Evolutionary conservation across 2,329 filamentous ascomycete species (phyloP).

Genomic region (Colletotrichum sp.): DNA sequence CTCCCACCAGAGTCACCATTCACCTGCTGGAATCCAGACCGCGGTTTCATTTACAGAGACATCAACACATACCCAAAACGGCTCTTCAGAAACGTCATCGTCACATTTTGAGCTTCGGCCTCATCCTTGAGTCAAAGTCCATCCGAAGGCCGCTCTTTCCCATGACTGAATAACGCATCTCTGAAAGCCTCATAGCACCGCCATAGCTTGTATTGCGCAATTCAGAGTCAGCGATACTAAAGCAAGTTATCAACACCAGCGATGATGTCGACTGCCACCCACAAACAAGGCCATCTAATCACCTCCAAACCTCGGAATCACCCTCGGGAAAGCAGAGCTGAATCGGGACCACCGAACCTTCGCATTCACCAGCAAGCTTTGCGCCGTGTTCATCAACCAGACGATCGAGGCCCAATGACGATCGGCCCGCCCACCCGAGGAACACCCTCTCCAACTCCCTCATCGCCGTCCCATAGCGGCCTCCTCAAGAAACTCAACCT

Average conservation of each 20-base stretch:
- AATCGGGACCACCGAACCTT: background rate
- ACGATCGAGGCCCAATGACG: background rate
- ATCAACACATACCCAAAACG: accelerated
- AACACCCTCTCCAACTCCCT: background rate
- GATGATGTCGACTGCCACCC: background rate
- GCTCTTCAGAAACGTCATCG: background rate
- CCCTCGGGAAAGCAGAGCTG: background rate
- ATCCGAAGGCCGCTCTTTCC: accelerated
- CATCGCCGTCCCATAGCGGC: background rate
- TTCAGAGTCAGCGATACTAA: too few relatives aligned
- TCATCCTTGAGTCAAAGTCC: background rate
- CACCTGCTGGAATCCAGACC: too few relatives aligned
- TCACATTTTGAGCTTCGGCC: background rate
- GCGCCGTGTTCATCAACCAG: background rate
- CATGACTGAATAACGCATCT: too few relatives aligned
- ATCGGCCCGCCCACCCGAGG: background rate
- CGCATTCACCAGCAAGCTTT: background rate
- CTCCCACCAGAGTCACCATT: too few relatives aligned
- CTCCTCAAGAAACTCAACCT: accelerated
- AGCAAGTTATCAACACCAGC: background rate
- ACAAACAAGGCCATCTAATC: background rate
- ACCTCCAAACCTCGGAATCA: background rate
- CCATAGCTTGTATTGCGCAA: background rate
- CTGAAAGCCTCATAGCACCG: background rate
- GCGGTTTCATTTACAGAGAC: too few relatives aligned